Conservation (phyloP, 495 filamentous ascomycete species). For the Oleoguttula mirabilis region DNA sequence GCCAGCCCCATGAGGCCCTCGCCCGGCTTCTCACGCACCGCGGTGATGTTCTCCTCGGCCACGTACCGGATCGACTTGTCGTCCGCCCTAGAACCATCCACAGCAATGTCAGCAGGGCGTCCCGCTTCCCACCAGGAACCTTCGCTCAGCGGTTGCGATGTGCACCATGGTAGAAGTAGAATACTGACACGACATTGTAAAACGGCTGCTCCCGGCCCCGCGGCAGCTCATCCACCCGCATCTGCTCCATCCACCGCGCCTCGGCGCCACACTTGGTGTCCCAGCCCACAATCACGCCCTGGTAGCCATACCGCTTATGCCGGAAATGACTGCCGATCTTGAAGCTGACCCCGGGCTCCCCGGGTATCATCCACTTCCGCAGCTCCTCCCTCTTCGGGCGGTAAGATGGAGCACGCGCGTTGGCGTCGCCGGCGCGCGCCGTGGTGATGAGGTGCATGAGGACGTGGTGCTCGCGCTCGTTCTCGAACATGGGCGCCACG, state of each 20-base stretch:
- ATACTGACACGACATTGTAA: conserved; percentile 70
- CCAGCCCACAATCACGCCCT: conserved; percentile 80
- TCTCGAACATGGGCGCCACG: conserved; percentile 47
- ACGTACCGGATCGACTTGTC: conserved; percentile 65
- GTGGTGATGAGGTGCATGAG: conserved; percentile 25
- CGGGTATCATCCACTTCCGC: conserved; percentile 34
- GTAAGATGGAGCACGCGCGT: background rate
- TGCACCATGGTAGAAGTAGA: background rate
- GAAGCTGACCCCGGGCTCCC: conserved; percentile 56
- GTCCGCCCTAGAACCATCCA: conserved; percentile 41
- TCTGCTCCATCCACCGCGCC: conserved; percentile 44
- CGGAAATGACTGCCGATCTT: conserved; percentile 73
- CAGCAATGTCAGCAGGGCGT: conserved; percentile 4
- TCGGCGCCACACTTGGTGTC: conserved; percentile 47
- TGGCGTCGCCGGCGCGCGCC: conserved; percentile 7
- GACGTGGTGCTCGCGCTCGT: conserved; percentile 38
- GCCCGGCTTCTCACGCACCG: conserved; percentile 42
- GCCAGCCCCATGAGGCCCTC: conserved; percentile 53
- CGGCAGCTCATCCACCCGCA: conserved; percentile 49
- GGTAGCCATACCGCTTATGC: conserved; percentile 70
- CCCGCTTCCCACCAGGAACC: background rate
- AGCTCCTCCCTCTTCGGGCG: background rate
- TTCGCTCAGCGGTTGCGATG: background rate
- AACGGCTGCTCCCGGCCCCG: conserved; percentile 63
- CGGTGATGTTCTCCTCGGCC: conserved; percentile 75